Evolutionary conservation across 441 rosid genomes (phyloP).

Genomic region (Erodium texanum): DNA sequence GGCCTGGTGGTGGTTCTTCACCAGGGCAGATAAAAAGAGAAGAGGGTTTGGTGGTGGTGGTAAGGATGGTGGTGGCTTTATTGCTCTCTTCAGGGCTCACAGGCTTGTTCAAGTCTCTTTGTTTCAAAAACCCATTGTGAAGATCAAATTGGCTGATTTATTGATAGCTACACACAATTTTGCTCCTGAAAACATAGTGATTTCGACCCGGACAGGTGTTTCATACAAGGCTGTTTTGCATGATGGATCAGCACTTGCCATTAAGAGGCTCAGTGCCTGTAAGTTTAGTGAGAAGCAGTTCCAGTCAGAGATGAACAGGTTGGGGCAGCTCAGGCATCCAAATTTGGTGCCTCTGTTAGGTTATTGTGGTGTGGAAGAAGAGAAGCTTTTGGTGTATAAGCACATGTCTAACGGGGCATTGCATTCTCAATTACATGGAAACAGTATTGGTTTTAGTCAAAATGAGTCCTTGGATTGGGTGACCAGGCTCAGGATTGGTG

Average conservation of each 20-base stretch:
- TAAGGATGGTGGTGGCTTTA: too few relatives aligned
- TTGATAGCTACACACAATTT: conserved; percentile 43
- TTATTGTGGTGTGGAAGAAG: conserved; percentile 48
- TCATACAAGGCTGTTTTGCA: conserved; percentile 43
- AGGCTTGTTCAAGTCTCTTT: conserved; percentile 55
- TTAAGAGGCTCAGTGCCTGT: conserved; percentile 46
- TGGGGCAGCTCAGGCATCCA: conserved; percentile 58
- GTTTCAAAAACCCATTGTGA: conserved; percentile 58
- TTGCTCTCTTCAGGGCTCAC: conserved; percentile 30
- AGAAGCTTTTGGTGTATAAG: conserved; percentile 57
- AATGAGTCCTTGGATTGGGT: conserved; percentile 41
- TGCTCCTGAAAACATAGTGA: conserved; percentile 26
- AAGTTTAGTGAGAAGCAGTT: conserved; percentile 48
- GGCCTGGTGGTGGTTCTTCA: too few relatives aligned
- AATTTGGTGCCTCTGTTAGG: conserved; percentile 63
- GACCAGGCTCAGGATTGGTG: conserved; percentile 38
- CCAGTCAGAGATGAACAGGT: conserved; percentile 43
- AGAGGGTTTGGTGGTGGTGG: too few relatives aligned
- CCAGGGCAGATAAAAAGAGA: too few relatives aligned
- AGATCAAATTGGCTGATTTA: conserved; percentile 46
- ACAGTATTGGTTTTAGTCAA: conserved; percentile 17
- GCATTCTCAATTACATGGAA: conserved; percentile 33
- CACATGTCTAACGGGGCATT: conserved; percentile 51
- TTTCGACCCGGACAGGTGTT: conserved; percentile 45
- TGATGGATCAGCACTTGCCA: conserved; percentile 56